Percentiles rank a stretch among this genome's conserved stretches.
phyloP scores from a whole-genome alignment of 2,329 filamentous ascomycete genomes.

The Lithohypha guttulata region DNA sequence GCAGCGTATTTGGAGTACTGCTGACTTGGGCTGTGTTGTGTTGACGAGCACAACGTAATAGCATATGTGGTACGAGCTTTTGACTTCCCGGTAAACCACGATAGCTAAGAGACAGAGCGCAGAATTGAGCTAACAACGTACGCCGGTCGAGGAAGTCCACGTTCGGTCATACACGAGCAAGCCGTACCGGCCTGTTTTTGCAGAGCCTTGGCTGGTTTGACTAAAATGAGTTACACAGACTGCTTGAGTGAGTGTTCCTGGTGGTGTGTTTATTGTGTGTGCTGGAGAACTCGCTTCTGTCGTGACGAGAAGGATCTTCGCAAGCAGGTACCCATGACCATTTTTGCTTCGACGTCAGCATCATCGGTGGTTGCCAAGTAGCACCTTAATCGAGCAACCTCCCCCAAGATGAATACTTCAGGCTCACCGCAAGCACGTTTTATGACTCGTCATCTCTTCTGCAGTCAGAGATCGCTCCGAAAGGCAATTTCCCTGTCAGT shows the following conservation, averaged over 20 bases:
- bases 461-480: not conserved
- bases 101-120: no score
- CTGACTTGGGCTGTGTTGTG: no score
- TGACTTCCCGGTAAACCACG: no score
- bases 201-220: no score
- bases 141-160: not conserved
- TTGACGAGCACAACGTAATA: no score
- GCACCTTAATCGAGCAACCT: not conserved
- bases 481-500: not conserved
- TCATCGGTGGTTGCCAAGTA: slow-evolving; percentile 1
- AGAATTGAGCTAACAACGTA: no score
- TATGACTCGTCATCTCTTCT: slow-evolving; percentile 2
- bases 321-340: slow-evolving; percentile 3
- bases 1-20: no score
- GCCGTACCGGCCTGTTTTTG: no score
- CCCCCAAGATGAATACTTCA: not conserved
- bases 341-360: not conserved
- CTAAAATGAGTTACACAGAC: slow-evolving; percentile 8
- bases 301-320: not conserved
- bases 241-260: not conserved
- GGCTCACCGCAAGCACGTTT: slow-evolving; percentile 6
- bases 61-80: not conserved
- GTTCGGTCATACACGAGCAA: slow-evolving; percentile 3
- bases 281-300: not conserved
- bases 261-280: slow-evolving; percentile 5